Evolutionary conservation across 352 stramenopile species (phyloP).

Genomic region (Aphanomyces cochlioides): DNA sequence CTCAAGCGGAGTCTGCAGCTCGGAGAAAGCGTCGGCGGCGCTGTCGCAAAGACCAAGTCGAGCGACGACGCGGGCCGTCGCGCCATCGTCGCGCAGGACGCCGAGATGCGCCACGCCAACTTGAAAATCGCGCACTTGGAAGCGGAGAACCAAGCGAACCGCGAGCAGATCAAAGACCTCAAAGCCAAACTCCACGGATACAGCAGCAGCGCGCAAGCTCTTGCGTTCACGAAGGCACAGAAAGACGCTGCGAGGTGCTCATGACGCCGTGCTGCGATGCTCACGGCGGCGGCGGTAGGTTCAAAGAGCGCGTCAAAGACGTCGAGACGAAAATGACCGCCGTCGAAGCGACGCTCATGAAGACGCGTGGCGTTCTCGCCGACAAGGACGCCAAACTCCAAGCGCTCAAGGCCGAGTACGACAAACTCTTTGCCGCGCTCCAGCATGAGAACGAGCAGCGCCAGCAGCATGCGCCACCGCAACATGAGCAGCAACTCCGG

Average conservation of each 20-base stretch:
- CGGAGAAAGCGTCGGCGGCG: neutral
- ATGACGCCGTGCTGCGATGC: neutral
- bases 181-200: conserved; percentile 7
- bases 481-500: too few species aligned
- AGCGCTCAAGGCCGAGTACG: conserved; percentile 64
- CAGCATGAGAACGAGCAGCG: conserved; percentile 40
- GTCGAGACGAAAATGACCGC: conserved; percentile 6
- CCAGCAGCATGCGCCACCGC: neutral
- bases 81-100: neutral
- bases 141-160: neutral
- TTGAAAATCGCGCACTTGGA: conserved; percentile 29
- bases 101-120: conserved; percentile 7
- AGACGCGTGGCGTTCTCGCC: conserved; percentile 39
- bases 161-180: conserved; percentile 15
- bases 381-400: conserved; percentile 27
- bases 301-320: conserved; percentile 18
- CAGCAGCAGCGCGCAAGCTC: neutral
- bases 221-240: conserved; percentile 7
- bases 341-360: conserved; percentile 45
- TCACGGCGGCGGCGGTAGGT: neutral
- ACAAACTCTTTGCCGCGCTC: conserved; percentile 58
- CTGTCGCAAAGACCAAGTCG: conserved; percentile 11
- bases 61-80: too few species aligned
- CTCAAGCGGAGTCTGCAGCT: neutral
- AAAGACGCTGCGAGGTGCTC: conserved; percentile 13